phyloP scores from a whole-genome alignment of 2,329 filamentous ascomycete species.

The Penicillium sp. region DNA sequence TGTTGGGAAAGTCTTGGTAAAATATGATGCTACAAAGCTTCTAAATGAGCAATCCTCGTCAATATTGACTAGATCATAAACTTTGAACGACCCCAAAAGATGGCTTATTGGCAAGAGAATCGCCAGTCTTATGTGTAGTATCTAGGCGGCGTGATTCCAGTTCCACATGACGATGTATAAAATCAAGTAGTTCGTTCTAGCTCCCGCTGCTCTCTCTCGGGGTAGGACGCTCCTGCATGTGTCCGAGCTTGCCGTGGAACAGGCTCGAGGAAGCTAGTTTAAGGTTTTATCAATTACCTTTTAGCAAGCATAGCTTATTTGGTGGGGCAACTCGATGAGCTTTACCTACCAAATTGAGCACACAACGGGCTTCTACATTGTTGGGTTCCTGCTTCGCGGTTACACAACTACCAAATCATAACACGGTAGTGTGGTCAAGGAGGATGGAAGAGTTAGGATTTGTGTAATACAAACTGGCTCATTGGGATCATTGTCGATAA shows the following conservation, averaged over 20 bases:
- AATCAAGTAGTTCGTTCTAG: background rate
- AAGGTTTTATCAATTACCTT: background rate
- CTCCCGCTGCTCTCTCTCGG: background rate
- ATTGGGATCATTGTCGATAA: background rate
- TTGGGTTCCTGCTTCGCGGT: background rate
- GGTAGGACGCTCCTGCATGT: conserved; percentile 17
- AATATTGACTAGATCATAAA: background rate
- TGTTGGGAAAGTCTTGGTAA: conserved; percentile 10
- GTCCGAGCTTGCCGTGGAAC: conserved; percentile 6
- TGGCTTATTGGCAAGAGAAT: background rate
- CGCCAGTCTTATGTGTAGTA: conserved; percentile 1
- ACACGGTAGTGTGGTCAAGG: background rate
- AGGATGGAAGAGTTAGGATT: background rate
- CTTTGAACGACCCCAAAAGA: background rate
- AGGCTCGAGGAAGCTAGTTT: background rate
- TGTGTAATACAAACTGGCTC: background rate
- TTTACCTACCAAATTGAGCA: background rate
- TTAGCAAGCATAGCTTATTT: background rate
- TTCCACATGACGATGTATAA: conserved; percentile 16
- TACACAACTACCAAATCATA: background rate
- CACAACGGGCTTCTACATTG: background rate
- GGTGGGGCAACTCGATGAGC: background rate
- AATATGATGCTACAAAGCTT: conserved; percentile 8
- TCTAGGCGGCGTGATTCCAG: background rate
- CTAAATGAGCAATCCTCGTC: conserved; percentile 7